Percentiles rank a stretch among this genome's conserved stretches.
These are phyloP conservation scores for Rhodotorula taiwanensis DNA, from an alignment of 768 basidiomycete species.

Conservation along the genomic window DNA sequence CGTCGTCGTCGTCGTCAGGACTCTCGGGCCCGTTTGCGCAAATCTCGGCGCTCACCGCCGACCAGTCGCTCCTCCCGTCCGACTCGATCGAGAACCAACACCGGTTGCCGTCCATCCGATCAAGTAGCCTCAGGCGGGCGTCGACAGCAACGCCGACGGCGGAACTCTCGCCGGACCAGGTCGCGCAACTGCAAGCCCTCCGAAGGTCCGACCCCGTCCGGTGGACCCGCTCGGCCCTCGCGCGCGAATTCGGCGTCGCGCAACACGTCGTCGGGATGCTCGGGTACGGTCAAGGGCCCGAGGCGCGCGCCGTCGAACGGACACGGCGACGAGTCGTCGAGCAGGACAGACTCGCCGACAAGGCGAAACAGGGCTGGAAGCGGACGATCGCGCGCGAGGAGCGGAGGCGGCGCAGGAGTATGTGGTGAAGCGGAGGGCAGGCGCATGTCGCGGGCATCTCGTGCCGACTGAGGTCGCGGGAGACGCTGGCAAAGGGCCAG, in stretches of 20 bases:
- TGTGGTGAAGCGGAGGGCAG: constrained; percentile 14
- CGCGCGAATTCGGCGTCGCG: constrained; percentile 30
- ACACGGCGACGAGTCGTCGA: constrained; percentile 10
- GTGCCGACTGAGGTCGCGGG: no score
- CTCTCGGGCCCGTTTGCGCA: constrained; percentile 14
- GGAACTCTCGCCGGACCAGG: constrained; percentile 10
- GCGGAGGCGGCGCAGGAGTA: constrained; percentile 17
- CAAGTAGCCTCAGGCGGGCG: no score
- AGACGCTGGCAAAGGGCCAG: no score
- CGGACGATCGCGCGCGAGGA: constrained; percentile 30
- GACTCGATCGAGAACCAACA: not conserved
- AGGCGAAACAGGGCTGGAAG: constrained; percentile 28
- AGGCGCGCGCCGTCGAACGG: constrained; percentile 14
- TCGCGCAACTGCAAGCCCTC: constrained; percentile 26
- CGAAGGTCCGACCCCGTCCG: constrained; percentile 9
- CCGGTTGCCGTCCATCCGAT: not conserved
- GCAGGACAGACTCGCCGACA: not conserved
- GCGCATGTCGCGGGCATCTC: no score
- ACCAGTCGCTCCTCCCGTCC: not conserved
- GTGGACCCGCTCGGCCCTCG: constrained; percentile 31
- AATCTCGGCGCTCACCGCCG: constrained; percentile 3
- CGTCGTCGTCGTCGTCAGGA: not conserved
- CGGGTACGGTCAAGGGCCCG: constrained; percentile 26
- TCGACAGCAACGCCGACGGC: not conserved
- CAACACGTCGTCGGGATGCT: constrained; percentile 24